Conservation (phyloP, 2,329 filamentous ascomycete species). For the Cercospora nicotianae region DNA sequence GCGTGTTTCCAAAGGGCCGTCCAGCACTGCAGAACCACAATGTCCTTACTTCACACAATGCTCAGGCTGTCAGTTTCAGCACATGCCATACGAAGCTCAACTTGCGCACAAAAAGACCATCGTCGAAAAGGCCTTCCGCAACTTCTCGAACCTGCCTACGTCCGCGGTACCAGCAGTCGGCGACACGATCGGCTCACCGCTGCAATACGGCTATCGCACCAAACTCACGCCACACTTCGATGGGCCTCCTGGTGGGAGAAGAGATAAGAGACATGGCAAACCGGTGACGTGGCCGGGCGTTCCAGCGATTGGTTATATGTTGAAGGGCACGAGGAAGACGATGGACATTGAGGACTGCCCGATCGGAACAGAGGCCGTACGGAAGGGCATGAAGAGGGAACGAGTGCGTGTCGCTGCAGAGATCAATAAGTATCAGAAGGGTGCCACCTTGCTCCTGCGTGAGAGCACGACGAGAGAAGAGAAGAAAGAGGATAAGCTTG, state of each 20-base stretch:
- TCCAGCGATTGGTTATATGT: constrained; percentile 86
- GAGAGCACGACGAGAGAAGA: constrained; percentile 74
- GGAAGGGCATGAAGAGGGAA: constrained; percentile 75
- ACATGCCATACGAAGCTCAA: constrained; percentile 87
- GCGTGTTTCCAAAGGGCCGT: constrained; percentile 68
- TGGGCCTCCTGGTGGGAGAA: constrained; percentile 60
- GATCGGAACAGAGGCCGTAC: constrained; percentile 84
- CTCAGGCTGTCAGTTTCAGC: constrained; percentile 95
- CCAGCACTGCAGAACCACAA: constrained; percentile 72
- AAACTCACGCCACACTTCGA: constrained; percentile 98
- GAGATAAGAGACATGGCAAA: constrained; percentile 52
- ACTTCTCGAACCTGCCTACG: constrained; percentile 81
- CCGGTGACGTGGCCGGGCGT: constrained; percentile 61
- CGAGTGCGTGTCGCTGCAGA: constrained; percentile 72
- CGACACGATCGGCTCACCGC: constrained; percentile 84
- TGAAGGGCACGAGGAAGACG: constrained; percentile 75
- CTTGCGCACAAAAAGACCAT: constrained; percentile 80
- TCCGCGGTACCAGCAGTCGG: constrained; percentile 72
- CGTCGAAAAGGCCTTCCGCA: constrained; percentile 85
- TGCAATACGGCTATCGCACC: constrained; percentile 91
- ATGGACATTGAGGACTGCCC: constrained; percentile 97
- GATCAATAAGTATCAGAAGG: constrained; percentile 69
- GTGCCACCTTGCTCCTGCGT: constrained; percentile 84
- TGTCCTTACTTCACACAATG: constrained; percentile 88
- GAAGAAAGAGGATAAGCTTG: constrained; percentile 43